Evolutionary conservation across 129 eudicot genomes (phyloP).

Genomic region (Oenanthe sinensis): DNA sequence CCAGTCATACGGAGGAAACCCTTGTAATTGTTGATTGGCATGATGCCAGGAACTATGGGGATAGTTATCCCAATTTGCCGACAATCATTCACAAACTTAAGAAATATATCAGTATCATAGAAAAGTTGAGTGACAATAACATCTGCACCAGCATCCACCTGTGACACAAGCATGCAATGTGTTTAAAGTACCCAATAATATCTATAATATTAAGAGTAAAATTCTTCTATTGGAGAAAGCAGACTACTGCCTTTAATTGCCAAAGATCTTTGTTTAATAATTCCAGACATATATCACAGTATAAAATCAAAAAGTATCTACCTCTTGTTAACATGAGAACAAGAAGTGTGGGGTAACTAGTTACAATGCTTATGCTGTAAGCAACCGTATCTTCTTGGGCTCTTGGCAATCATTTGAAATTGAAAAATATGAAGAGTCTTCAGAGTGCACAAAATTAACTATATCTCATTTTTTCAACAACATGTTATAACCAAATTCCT

Average conservation of each 20-base stretch:
- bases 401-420: background rate
- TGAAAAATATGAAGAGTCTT: background rate
- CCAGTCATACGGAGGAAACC: slow-evolving; percentile 98
- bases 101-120: slow-evolving; percentile 87
- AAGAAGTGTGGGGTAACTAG: background rate
- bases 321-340: background rate
- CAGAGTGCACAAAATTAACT: background rate
- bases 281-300: background rate
- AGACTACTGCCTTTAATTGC: background rate
- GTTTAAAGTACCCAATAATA: background rate
- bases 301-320: background rate
- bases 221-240: background rate
- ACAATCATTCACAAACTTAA: slow-evolving; percentile 90
- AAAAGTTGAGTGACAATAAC: slow-evolving; percentile 94
- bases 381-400: background rate
- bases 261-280: background rate
- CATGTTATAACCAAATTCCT: background rate
- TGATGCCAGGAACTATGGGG: slow-evolving; percentile 96
- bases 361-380: background rate
- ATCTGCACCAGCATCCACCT: slow-evolving; percentile 99
- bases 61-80: slow-evolving; percentile 90
- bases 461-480: background rate
- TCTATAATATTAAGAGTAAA: background rate
- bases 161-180: slow-evolving; percentile 8
- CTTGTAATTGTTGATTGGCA: slow-evolving; percentile 91